Evolutionary conservation across 805 yeast genomes (phyloP).

Genomic region (Sporopachydermia quercuum): DNA sequence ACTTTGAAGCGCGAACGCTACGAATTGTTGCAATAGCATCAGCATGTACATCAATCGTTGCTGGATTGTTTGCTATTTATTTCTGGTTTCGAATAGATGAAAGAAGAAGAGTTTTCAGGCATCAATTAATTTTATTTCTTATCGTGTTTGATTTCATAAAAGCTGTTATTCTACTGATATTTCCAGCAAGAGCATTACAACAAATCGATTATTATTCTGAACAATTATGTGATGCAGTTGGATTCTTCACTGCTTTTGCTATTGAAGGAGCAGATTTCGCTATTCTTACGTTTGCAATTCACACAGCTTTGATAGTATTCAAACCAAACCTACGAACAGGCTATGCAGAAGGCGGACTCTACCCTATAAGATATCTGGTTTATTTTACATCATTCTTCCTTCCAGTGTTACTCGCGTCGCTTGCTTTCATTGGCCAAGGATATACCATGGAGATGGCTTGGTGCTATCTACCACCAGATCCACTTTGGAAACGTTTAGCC

Average conservation of each 20-base stretch:
- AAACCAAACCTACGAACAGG: slow-evolving; percentile 33
- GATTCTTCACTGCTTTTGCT: slow-evolving; percentile 67
- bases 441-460: slow-evolving; percentile 53
- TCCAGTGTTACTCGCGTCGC: slow-evolving; percentile 54
- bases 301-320: slow-evolving; percentile 62
- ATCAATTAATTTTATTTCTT: slow-evolving; percentile 51
- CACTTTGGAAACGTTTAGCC: slow-evolving; percentile 58
- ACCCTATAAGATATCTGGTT: slow-evolving; percentile 37
- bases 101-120: slow-evolving; percentile 46
- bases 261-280: slow-evolving; percentile 83
- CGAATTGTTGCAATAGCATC: slow-evolving; percentile 33
- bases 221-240: slow-evolving; percentile 47
- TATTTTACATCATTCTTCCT: slow-evolving; percentile 42
- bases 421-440: slow-evolving; percentile 50
- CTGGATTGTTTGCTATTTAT: slow-evolving; percentile 50
- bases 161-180: slow-evolving; percentile 51
- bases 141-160: slow-evolving; percentile 64
- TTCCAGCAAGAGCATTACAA: slow-evolving; percentile 41
- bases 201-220: slow-evolving; percentile 29
- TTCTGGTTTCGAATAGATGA: slow-evolving; percentile 49
- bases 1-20: slow-evolving; percentile 6
- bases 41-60: slow-evolving; percentile 31
- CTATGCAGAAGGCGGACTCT: slow-evolving; percentile 64
- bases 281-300: slow-evolving; percentile 69
- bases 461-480: slow-evolving; percentile 65